Base-by-base conservation (phyloP, 768 basidiomycete species). In the Termitomyces sp. region DNA sequence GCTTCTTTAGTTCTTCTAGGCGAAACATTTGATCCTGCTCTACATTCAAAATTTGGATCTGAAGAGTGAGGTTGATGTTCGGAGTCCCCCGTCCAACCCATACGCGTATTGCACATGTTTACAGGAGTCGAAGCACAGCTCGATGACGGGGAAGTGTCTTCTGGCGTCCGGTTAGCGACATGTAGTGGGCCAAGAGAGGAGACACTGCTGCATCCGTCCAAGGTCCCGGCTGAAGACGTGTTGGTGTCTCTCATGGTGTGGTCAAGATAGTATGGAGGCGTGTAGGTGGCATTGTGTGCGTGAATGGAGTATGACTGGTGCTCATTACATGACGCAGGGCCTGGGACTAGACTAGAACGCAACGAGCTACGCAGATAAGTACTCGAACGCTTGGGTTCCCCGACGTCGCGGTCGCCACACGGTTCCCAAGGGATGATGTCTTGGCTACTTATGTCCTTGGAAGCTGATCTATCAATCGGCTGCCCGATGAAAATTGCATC, bases 151-250 rank as follows among this genome's bases (percentile, higher is more conserved):
- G 75, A 73, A n/a, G 72, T 54, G 51, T 83, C 81, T 6, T 78
- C 82, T 8, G 80, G 77, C 2, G 72, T 65, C 53, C 76, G 68
- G 63, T 84, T 84, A 28, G 79, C 70, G 48, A 84, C 75, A 47
- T 73, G 76, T 18, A 83, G 71, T 13, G 67, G 71, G 4, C 81
- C 80, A 0, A 83, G 70, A 3, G 76, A 73, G 40, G 65, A 64
- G 35, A 63, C 63, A 28, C 65, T 65, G 53, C 69, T 74, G n/a
- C n/a, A 52, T 43, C 70, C 69, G 54, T 43, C 63, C 52, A 45
- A 64, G 63, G 35, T 68, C 44, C 35, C 60, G 41, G 66, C 64
- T 33, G 59, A 53, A 35, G 68, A 69, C 5, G 66, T 57, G 40
- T 74, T 38, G 11, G 54, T 28, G 2, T 52, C 38, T 8, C 38